These are phyloP conservation scores for Helicostylum pulchrum DNA, from an alignment of 192 early-diverging fungal species.

Conservation along the genomic window DNA sequence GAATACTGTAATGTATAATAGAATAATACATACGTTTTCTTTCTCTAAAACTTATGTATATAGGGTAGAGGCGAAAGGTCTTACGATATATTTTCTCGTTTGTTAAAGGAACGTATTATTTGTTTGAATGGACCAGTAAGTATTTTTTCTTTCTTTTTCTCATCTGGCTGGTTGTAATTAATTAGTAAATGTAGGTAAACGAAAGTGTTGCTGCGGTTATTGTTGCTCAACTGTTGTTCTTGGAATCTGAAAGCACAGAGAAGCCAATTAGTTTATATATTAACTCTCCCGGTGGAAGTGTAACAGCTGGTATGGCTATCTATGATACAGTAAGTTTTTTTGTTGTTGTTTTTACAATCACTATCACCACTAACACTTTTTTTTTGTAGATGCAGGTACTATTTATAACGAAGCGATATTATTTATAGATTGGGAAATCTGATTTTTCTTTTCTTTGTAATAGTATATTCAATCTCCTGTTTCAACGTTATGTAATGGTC, in stretches of 20 bases:
- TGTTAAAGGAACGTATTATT: slow-evolving; percentile 95
- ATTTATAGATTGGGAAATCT: background rate
- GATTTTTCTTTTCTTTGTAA: slow-evolving; percentile 16
- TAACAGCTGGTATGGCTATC: slow-evolving; percentile 93
- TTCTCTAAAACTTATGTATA: background rate
- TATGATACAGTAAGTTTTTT: slow-evolving; percentile 72
- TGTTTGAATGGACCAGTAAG: slow-evolving; percentile 88
- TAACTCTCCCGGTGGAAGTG: slow-evolving; percentile 95
- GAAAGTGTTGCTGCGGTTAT: slow-evolving; percentile 82
- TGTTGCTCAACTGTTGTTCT: slow-evolving; percentile 92
- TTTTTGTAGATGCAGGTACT: slow-evolving; percentile 27
- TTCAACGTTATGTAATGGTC: slow-evolving; percentile 92
- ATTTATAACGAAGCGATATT: background rate
- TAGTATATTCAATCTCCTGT: slow-evolving; percentile 94
- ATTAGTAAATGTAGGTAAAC: slow-evolving; percentile 50
- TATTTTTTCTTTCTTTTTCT: background rate
- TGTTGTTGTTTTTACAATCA: background rate
- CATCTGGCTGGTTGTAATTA: background rate
- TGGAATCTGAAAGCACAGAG: slow-evolving; percentile 91
- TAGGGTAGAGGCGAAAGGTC: slow-evolving; percentile 86
- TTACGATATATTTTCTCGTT: slow-evolving; percentile 96
- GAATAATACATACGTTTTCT: background rate
- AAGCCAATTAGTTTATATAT: slow-evolving; percentile 96
- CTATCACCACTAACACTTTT: no score
- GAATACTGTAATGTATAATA: slow-evolving; percentile 49